Percentiles rank a stretch among this genome's conserved stretches.
These are phyloP conservation scores for Aspergillus niger DNA, from an alignment of 2,329 filamentous ascomycete genomes.

Conservation along the genomic window DNA sequence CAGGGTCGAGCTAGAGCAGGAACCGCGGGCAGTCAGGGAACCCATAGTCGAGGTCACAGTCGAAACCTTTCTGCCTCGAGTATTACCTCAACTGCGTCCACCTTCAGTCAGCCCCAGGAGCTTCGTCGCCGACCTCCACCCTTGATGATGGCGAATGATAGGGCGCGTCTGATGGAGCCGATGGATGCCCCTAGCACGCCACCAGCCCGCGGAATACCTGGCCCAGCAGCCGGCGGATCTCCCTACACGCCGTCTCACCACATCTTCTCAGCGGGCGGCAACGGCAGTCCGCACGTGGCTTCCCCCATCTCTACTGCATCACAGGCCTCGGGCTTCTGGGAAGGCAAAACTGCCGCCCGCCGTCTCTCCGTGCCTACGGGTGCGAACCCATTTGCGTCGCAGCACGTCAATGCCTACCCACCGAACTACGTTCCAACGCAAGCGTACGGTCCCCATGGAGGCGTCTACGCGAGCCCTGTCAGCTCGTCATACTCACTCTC, in stretches of 20 bases:
- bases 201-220: constrained; percentile 64
- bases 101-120: constrained; percentile 64
- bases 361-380: constrained; percentile 81
- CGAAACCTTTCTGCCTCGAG: constrained; percentile 86
- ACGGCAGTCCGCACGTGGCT: constrained; percentile 75
- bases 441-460: constrained; percentile 59
- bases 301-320: constrained; percentile 74
- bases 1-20: constrained; percentile 74
- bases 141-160: constrained; percentile 76
- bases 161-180: constrained; percentile 60
- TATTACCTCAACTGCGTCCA: constrained; percentile 73
- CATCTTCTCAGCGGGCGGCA: constrained; percentile 70
- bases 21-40: constrained; percentile 71
- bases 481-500: constrained; percentile 57
- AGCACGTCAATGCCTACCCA: constrained; percentile 58
- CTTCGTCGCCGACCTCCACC: constrained; percentile 74
- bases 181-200: constrained; percentile 68
- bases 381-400: constrained; percentile 71
- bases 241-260: constrained; percentile 77
- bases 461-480: constrained; percentile 68
- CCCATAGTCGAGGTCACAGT: constrained; percentile 75
- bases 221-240: constrained; percentile 70
- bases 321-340: constrained; percentile 73
- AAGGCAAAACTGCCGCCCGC: constrained; percentile 67
- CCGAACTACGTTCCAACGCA: constrained; percentile 60